Conservation (phyloP, 179 eudicot species). For the Drosera spatulata region DNA sequence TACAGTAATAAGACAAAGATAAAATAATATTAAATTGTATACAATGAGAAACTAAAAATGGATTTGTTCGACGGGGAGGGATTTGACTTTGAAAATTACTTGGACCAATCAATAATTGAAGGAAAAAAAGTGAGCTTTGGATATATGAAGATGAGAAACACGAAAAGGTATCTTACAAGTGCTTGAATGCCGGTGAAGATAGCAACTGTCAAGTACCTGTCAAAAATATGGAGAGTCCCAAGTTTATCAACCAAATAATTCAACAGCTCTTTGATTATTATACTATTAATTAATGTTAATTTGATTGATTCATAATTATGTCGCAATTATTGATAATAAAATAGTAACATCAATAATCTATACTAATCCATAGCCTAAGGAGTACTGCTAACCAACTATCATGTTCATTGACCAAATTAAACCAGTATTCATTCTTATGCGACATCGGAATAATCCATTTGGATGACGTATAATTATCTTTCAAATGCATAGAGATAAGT, state of each 20-base stretch:
- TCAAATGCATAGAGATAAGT: too few relatives aligned
- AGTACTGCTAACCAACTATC: too few relatives aligned
- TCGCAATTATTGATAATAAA: neutral
- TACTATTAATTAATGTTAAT: neutral
- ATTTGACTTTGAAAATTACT: too few relatives aligned
- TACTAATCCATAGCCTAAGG: too few relatives aligned
- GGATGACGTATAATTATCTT: neutral
- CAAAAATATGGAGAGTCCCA: neutral
- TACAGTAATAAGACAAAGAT: too few relatives aligned
- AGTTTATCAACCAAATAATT: neutral
- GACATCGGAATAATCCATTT: neutral
- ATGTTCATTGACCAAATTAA: too few relatives aligned
- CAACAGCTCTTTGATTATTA: neutral
- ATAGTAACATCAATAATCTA: too few relatives aligned
- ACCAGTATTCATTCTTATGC: too few relatives aligned
- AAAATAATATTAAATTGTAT: too few relatives aligned
- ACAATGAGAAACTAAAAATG: too few relatives aligned
- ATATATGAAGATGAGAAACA: neutral
- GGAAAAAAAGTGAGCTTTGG: neutral
- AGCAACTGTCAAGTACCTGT: conserved; percentile 75
- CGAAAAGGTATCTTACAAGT: conserved; percentile 22
- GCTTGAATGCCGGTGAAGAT: conserved; percentile 81
- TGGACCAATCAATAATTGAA: too few relatives aligned
- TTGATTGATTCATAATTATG: neutral
- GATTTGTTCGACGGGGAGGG: too few relatives aligned